Evolutionary conservation across 1,284 basidiomycete species (phyloP).

Genomic region (Pseudozyma flocculosa): DNA sequence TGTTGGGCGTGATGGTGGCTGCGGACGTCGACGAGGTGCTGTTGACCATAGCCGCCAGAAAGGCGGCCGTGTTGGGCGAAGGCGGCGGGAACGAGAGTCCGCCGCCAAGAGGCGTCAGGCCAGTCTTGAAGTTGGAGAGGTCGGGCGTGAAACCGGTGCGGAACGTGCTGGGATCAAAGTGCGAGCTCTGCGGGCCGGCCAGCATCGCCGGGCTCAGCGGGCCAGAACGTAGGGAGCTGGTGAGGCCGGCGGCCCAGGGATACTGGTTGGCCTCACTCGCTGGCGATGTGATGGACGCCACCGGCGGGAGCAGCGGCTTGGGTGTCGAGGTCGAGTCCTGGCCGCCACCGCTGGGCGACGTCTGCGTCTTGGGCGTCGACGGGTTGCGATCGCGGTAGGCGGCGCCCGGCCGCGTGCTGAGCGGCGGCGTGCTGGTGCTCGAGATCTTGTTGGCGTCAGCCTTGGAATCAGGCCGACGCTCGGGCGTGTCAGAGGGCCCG

Average conservation of each 20-base stretch:
- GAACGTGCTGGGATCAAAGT: slow-evolving; percentile 70
- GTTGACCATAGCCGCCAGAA: slow-evolving; percentile 88
- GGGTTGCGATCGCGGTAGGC: slow-evolving; percentile 30
- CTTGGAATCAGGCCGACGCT: slow-evolving; percentile 26
- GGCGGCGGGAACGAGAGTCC: slow-evolving; percentile 71
- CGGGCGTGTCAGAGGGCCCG: slow-evolving; percentile 56
- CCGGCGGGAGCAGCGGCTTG: slow-evolving; percentile 70
- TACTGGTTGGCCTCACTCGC: slow-evolving; percentile 63
- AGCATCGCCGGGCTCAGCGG: slow-evolving; percentile 94
- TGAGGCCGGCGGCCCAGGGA: slow-evolving; percentile 37
- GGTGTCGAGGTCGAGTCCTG: slow-evolving; percentile 26
- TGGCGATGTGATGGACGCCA: slow-evolving; percentile 81
- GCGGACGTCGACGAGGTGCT: slow-evolving; percentile 52
- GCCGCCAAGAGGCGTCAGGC: slow-evolving; percentile 65
- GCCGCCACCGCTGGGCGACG: slow-evolving; percentile 14
- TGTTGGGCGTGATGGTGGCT: slow-evolving; percentile 78
- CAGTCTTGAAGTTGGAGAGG: slow-evolving; percentile 56
- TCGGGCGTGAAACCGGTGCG: slow-evolving; percentile 77
- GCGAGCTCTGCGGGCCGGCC: slow-evolving; percentile 69
- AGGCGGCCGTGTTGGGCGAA: slow-evolving; percentile 85
- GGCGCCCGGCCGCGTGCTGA: slow-evolving; percentile 30
- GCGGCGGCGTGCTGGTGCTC: slow-evolving; percentile 29
- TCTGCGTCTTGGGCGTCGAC: slow-evolving; percentile 20
- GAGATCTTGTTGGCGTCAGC: slow-evolving; percentile 7
- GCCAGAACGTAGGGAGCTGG: slow-evolving; percentile 77